Percentiles rank a stretch among this genome's conserved stretches.
These are phyloP conservation scores for Leishmania tarentolae DNA, from an alignment of 208 protist species.

Conservation along the genomic window DNA sequence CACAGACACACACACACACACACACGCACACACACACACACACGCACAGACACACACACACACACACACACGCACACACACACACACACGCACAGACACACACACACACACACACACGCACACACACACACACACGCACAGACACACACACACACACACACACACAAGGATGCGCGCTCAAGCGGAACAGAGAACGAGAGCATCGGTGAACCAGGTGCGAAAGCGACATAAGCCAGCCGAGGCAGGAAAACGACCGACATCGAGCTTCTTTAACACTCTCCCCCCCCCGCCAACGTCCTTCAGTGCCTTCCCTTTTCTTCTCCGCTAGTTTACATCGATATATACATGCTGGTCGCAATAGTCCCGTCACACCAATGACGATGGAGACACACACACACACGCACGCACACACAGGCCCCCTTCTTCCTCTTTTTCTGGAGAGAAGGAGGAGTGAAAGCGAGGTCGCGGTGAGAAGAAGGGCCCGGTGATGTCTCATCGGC, in stretches of 20 bases:
- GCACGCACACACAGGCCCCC: background rate
- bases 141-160: background rate
- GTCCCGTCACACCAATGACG: background rate
- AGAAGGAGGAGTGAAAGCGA: too few species aligned
- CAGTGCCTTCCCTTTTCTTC: background rate
- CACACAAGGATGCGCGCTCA: background rate
- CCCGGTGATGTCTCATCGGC: background rate
- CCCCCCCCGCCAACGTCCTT: background rate
- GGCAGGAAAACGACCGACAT: background rate
- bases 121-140: background rate
- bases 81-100: background rate
- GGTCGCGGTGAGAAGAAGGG: background rate
- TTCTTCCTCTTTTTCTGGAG: too few species aligned
- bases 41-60: background rate
- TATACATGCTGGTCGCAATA: background rate
- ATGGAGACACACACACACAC: background rate
- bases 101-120: background rate
- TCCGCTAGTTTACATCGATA: conserved; percentile 1
- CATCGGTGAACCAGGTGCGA: background rate
- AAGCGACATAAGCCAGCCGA: background rate
- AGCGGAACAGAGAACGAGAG: background rate
- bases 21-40: background rate
- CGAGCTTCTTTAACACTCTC: background rate
- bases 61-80: background rate
- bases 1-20: background rate